Conservation (phyloP, 176 grass and related monocot species). For the Rhipidocladum racemiflorum region DNA sequence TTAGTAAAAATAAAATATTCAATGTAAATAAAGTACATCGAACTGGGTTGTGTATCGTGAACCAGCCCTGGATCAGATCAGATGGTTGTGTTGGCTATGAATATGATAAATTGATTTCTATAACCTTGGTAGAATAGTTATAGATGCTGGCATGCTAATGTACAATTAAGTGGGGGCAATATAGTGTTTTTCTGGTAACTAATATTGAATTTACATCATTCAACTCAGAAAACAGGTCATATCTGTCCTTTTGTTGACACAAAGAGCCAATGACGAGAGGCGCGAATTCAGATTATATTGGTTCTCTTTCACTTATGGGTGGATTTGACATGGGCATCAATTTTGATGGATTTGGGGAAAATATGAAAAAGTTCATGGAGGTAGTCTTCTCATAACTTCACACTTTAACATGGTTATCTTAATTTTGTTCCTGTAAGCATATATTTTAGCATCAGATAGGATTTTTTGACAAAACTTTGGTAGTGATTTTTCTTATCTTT, state of each 20-base stretch:
- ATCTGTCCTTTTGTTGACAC: conserved; percentile 4
- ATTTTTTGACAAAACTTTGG: conserved; percentile 19
- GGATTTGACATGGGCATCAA: conserved; percentile 32
- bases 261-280: conserved; percentile 25
- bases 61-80: neutral
- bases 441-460: neutral
- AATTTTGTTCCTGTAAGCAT: neutral
- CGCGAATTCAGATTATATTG: conserved; percentile 26
- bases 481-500: conserved; percentile 21
- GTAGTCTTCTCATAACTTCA: conserved; percentile 26
- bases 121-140: neutral
- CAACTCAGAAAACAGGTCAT: conserved; percentile 7
- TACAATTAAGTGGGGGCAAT: neutral
- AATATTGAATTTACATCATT: conserved; percentile 8
- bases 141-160: neutral
- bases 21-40: neutral
- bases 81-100: neutral
- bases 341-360: conserved; percentile 39
- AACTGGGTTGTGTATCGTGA: neutral
- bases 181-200: neutral
- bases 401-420: neutral
- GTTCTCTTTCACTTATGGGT: conserved; percentile 25
- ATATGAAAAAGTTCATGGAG: conserved; percentile 48
- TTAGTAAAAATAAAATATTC: neutral
- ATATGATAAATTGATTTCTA: neutral